Evolutionary conservation across 2,329 filamentous ascomycete species (phyloP), one percentile per base, ranked within the genome.

Genomic region (Anisogramma anomala): DNA sequence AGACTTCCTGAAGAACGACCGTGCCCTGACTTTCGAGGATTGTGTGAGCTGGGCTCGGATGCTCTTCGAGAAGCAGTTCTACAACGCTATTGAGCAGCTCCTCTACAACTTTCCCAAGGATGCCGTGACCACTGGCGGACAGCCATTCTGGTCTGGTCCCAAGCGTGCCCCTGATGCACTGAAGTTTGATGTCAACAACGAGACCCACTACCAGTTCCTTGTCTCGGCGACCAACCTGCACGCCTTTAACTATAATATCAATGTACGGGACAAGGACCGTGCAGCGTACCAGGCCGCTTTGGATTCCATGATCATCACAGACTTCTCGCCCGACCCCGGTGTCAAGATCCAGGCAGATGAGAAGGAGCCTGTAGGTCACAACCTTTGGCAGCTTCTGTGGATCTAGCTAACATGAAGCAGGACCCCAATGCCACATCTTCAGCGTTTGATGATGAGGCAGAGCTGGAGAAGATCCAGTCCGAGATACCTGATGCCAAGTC

Each of bases 261-360:
- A 93, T 56, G 78, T 82, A n/a, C 84, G 84, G 46, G 78, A 74
- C 34, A 69, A 75, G 41, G 77, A 79, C 47, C 79, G 79, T 57
- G 69, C 73, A 7, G 75, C 86, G 49, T 94, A 94, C 58, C 55
- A 79, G 34, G 81, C 82, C 51, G 82, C 94, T 25, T 65, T 96
- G 37, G 84, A 94, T 47, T 82, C 88, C 53, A 87, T 95, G 72
- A 94, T 96, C 50, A 79, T 98, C 42, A 88, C 91, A 3, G 91
- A 98, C 58, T 98, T 98, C 61, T 77, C 79, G 41, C 91, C 91
- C 1, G 87, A 88, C 52, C 77, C 88, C 2, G 81, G 79, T 41
- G 85, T 98, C 55, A 96, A 91, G 73, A 98, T 98, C 48, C 91
- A 98, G 63, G 89, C 88, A 3, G 85, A 87, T 57, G 91, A 98